Conservation (phyloP, 352 stramenopile genomes). For the Pythium vanterpoolii region DNA sequence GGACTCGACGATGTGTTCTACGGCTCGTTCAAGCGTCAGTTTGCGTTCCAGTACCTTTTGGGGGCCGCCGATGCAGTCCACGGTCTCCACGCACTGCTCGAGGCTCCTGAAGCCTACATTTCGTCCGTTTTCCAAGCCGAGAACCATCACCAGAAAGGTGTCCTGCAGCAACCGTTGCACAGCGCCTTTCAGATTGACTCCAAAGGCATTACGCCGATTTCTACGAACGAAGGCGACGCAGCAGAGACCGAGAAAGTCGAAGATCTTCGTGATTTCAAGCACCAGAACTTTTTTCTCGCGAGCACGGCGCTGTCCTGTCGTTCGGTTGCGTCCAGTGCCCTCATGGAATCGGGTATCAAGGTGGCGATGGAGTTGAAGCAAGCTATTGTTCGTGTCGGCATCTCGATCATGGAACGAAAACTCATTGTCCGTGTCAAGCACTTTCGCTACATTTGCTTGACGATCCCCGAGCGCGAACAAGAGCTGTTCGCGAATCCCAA, state of each 20-base stretch:
- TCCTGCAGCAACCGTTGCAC: conserved; percentile 36
- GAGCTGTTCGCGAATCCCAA: conserved; percentile 93
- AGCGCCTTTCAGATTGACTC: conserved; percentile 42
- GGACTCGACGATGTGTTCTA: conserved; percentile 96
- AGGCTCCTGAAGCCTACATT: conserved; percentile 80
- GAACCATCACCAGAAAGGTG: conserved; percentile 41
- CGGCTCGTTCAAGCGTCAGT: conserved; percentile 93
- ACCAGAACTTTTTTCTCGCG: conserved; percentile 80
- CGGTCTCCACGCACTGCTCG: conserved; percentile 92
- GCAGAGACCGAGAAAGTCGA: conserved; percentile 23
- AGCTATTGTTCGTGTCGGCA: conserved; percentile 91
- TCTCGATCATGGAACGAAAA: conserved; percentile 94
- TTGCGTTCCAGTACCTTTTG: conserved; percentile 94
- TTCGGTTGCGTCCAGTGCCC: conserved; percentile 58
- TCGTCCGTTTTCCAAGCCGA: conserved; percentile 59
- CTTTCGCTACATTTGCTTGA: conserved; percentile 96
- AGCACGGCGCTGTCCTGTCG: conserved; percentile 68
- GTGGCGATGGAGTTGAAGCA: conserved; percentile 95
- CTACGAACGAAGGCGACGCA: conserved; percentile 24
- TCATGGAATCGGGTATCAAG: conserved; percentile 93
- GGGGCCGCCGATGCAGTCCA: conserved; percentile 95
- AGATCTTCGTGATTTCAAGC: conserved; percentile 52
- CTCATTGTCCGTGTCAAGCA: conserved; percentile 94
- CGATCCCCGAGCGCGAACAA: conserved; percentile 77
- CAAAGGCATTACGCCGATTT: conserved; percentile 24